These are phyloP conservation scores for Ramichloridium luteum DNA, from an alignment of 2,329 filamentous ascomycete genomes.

Conservation along the genomic window DNA sequence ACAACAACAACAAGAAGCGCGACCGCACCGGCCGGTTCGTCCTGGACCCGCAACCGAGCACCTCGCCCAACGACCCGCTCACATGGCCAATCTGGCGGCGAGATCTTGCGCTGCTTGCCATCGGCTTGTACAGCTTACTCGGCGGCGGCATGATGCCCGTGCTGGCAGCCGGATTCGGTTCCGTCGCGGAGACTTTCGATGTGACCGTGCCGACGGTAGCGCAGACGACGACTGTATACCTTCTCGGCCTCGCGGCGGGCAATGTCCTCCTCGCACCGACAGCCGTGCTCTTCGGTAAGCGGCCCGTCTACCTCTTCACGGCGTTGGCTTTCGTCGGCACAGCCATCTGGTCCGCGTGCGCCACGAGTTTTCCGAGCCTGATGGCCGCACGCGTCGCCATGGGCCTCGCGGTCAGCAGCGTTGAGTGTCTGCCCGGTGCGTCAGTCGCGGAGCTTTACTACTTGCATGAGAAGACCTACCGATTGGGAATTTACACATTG, in stretches of 20 bases:
- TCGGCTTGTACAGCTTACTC: constrained; percentile 87
- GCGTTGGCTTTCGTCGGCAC: constrained; percentile 65
- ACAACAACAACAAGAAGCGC: constrained; percentile 48
- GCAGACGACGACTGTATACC: constrained; percentile 81
- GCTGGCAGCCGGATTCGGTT: constrained; percentile 75
- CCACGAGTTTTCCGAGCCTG: constrained; percentile 67
- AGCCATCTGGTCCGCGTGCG: constrained; percentile 75
- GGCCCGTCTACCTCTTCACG: constrained; percentile 74
- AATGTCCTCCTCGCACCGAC: constrained; percentile 78
- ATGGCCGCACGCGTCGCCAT: constrained; percentile 74
- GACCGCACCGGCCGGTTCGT: constrained; percentile 76
- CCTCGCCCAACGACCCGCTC: constrained; percentile 77
- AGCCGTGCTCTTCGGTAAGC: constrained; percentile 80
- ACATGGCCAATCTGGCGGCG: constrained; percentile 81
- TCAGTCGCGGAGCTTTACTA: constrained; percentile 97
- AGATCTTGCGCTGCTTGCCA: constrained; percentile 64
- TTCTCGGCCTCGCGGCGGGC: constrained; percentile 83
- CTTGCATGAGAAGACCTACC: constrained; percentile 82
- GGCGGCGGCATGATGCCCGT: constrained; percentile 88
- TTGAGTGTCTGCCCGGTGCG: constrained; percentile 84
- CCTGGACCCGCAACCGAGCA: constrained; percentile 81
- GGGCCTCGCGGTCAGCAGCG: constrained; percentile 75
- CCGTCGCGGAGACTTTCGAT: constrained; percentile 56
- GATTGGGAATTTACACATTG: constrained; percentile 85
- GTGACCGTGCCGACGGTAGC: constrained; percentile 63